Base-by-base conservation (phyloP, 306 rosid species). In the Vigna radiata region DNA sequence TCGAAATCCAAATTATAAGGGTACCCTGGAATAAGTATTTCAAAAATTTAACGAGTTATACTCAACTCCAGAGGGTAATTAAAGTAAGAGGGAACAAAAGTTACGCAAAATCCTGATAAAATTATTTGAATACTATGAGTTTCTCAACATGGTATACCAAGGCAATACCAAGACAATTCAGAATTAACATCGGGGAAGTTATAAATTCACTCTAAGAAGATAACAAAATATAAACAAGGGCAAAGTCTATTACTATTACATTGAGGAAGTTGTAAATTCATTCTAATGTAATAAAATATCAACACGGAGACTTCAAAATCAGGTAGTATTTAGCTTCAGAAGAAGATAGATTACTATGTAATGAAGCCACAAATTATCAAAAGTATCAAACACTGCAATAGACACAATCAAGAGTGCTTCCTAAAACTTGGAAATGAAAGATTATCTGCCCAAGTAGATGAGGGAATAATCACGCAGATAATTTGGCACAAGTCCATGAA, bases 1-100 rank as follows among this genome's bases (percentile, higher is more conserved):
- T 94, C 98, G 16, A 94, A 94, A 83, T 94, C 98, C 89, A 94
- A 81, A 90, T 94, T 91, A 64, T 90, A 91, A 14, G 98, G 97
- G 80, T 94, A 94, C 47, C 98, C 98, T 85, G 84, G 23, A 52
- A 75, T 53, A 52, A 12, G 11, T 31, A 59, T 14, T 70, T 36
- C 63, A 55, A 85, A 23, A 33, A 66, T 72, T 66, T 77, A 37
- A 58, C 8, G 19, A 58, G 58, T 52, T 44, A 54, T 49, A 36
- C 58, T 25, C 49, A 71, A 41, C 29, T 60, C 50, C 50, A 44
- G 62, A 75, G 23, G 49, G 60, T 52, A 68, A 39, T 10, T 33
- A 62, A 67, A 37, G 27, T 25, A 25, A 25, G 33, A 0, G 68
- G 27, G 49, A 37, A 25, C 23, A 49, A 29, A 78, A 73, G 52